Base-by-base conservation (phyloP, 495 filamentous ascomycete species). In the Aspergillus asperescens region DNA sequence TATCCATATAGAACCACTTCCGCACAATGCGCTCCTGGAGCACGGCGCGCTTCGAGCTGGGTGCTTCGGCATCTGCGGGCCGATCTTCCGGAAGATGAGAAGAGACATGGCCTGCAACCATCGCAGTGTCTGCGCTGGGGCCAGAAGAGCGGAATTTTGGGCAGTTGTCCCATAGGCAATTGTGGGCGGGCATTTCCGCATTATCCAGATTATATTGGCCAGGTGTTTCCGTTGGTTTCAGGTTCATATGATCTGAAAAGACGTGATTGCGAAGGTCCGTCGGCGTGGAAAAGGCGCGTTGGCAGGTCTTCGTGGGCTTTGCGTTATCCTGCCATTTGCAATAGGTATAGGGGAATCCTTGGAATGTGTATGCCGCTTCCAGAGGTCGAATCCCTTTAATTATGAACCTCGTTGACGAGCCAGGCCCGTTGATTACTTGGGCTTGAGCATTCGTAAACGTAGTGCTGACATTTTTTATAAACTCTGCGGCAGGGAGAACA, bases 401-500 rank as follows among this genome's bases (percentile, higher is more conserved):
- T 54, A 96, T 95, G 68, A 96, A 97, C 53, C 88, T 88, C 13
- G 70, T 74, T 48, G 87, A 84, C 5, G 68, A 63, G 38, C 66
- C 74, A 4, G 71, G 70, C 0, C 72, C 75, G 23, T 73, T 75
- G 16, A 89, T 77, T 31, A 98, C 90, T 67, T 96, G 90, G 0
- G 94, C 94, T 34, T 74, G 87, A 48, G 77, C 93, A 63, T 77
- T 85, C 12, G 72, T 76, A 75, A 82, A 97, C 50, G 77, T 90
- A 48, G 75, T 80, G 59, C 85, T 91, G 25, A 97, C 92, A 60
- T 96, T 96, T 53, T 91, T 87, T 62, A 99, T 99, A 65, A 97
- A 99, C 38, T 97, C 94, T 3, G 90, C 89, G 1, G 94, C 93
- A 8, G 84, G 83, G 35, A 97, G 80, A 50, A 90, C 81, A 22